These are phyloP conservation scores for Panellus pusillus DNA, from an alignment of 768 basidiomycete genomes.

Conservation along the genomic window DNA sequence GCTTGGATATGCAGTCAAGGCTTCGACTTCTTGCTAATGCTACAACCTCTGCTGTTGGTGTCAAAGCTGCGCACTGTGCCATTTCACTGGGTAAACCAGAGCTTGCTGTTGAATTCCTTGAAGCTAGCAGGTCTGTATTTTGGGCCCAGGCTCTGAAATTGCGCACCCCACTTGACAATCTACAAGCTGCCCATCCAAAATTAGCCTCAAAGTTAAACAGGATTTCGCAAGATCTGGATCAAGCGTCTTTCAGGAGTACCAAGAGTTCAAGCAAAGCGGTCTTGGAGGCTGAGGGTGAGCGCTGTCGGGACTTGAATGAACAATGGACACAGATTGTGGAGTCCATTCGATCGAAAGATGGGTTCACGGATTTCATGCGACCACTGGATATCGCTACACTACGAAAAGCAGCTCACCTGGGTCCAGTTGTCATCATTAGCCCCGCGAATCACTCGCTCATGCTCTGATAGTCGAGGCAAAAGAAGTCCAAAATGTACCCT, in stretches of 20 bases:
- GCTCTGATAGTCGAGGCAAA: not conserved
- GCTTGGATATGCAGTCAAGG: conserved; percentile 1
- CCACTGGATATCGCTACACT: not conserved
- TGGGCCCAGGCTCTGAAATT: not conserved
- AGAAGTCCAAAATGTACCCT: not conserved
- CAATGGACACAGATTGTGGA: not conserved
- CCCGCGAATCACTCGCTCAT: not conserved
- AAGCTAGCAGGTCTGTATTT: conserved; percentile 1
- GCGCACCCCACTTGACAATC: not conserved
- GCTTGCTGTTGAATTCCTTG: conserved; percentile 1
- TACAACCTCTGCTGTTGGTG: not conserved
- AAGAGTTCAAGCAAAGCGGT: not conserved
- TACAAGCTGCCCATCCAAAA: not conserved
- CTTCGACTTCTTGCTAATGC: not conserved
- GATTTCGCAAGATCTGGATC: not conserved
- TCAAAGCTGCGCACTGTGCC: conserved; percentile 1
- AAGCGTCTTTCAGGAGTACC: not conserved
- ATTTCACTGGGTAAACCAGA: not conserved
- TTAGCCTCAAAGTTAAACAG: not conserved
- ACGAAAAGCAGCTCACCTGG: not conserved
- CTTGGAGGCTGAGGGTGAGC: not conserved
- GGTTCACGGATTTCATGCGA: not conserved
- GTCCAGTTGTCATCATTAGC: not conserved
- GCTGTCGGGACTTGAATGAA: not conserved
- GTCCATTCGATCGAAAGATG: not conserved